phyloP scores from a whole-genome alignment of 148 eudicot species.

The Camellia sinensis region DNA sequence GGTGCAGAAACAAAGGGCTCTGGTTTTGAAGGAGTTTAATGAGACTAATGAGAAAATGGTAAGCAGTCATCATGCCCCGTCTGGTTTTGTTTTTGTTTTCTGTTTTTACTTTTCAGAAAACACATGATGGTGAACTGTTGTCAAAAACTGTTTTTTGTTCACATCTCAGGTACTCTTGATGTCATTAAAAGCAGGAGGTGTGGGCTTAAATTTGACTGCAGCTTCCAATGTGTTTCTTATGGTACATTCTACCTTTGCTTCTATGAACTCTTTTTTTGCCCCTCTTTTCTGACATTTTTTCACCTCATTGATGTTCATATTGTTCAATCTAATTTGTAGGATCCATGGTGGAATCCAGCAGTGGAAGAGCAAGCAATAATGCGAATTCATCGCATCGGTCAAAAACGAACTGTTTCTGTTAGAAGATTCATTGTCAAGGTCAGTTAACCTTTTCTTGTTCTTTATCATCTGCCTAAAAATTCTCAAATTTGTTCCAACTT shows the following conservation, averaged over 20 bases:
- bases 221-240: constrained; percentile 66
- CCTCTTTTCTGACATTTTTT: not conserved
- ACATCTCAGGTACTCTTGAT: constrained; percentile 49
- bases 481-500: not conserved
- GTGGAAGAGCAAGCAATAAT: constrained; percentile 76
- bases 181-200: constrained; percentile 73
- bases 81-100: too few species aligned
- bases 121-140: too few species aligned
- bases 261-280: not conserved
- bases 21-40: constrained; percentile 56
- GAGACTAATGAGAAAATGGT: constrained; percentile 54
- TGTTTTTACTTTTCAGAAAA: too few species aligned
- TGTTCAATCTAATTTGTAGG: constrained; percentile 27
- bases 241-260: constrained; percentile 28
- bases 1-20: constrained; percentile 47
- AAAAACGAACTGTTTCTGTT: constrained; percentile 54
- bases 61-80: not conserved
- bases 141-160: not conserved
- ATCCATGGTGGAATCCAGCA: constrained; percentile 86
- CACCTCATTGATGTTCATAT: constrained; percentile 4
- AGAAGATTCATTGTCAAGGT: constrained; percentile 74
- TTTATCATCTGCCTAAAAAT: not conserved
- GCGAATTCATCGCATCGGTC: constrained; percentile 74
- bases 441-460: not conserved
- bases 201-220: constrained; percentile 69